Conservation (phyloP, 1,139 yeast species). For the Sugiyamaella sp. region DNA sequence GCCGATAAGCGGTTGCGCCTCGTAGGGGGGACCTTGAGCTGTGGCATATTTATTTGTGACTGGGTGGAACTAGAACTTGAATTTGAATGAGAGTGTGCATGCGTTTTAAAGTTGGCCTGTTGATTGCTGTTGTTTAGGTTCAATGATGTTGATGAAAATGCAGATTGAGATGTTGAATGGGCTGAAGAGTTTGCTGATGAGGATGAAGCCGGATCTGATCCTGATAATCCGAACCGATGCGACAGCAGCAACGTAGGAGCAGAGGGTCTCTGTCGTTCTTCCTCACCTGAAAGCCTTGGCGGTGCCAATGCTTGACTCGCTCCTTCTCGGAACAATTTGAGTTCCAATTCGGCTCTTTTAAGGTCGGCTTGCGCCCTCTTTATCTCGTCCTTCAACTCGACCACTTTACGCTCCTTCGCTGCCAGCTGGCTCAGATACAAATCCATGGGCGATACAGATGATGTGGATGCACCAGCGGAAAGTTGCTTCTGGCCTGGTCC, state of each 20-base stretch:
- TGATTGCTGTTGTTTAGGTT: background rate
- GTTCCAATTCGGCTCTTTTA: constrained; percentile 38
- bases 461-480: background rate
- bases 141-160: background rate
- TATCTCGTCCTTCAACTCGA: constrained; percentile 42
- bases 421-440: constrained; percentile 41
- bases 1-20: constrained; percentile 8
- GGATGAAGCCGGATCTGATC: background rate
- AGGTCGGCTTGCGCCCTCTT: constrained; percentile 37
- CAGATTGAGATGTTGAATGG: background rate
- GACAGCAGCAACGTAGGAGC: constrained; percentile 3
- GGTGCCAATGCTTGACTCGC: constrained; percentile 30
- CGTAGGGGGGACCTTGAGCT: constrained; percentile 3
- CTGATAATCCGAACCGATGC: background rate
- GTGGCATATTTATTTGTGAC: background rate
- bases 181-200: background rate
- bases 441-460: constrained; percentile 22
- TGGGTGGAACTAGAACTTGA: background rate
- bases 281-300: constrained; percentile 12
- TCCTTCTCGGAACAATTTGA: constrained; percentile 33
- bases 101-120: background rate
- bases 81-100: background rate
- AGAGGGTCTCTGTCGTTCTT: constrained; percentile 2
- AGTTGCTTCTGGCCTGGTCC: too few relatives aligned
- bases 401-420: constrained; percentile 42